Base-by-base conservation (phyloP, 1,284 basidiomycete species). In the Bjerkandera adusta region DNA sequence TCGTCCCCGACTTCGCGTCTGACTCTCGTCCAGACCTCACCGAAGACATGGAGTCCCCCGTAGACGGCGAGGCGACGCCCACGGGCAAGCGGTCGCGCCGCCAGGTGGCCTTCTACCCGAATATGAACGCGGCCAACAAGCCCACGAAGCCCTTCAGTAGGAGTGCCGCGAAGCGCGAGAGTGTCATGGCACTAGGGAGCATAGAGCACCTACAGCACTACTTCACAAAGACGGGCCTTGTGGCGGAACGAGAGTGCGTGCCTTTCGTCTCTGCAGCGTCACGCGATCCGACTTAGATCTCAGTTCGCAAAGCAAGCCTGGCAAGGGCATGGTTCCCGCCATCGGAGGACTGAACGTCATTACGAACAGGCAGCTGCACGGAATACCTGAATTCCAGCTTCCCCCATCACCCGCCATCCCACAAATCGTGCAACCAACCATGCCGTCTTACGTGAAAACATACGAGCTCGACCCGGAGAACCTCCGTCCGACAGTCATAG, bases 191-290 rank as follows among this genome's bases (percentile, higher is more conserved):
- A 0, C 67, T 93, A 16, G 89, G 89, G 22, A 89, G 86, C 61
- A 92, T 93, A 53, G 87, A 91, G 59, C 86, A 92, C 62, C 74
- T 93, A 41, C 90, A 93, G 67, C 85, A 92, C 60, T 90, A 90
- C 61, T 92, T 91, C 57, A 90, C 89, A 5, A 91, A 91, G 76
- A 82, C 85, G 0, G 88, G 88, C 4, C 75, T 90, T 46, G 76
- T 73, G 13, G 76, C 85, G 21, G 84, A 84, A 70, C 78, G 76
- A 63, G 79, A 77, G 88, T 89, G 65, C 64, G 84, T 75, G 38
- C 50, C 20, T 12, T 32, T 30, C 13, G 43, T 38, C 44, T 21
- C 37, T 10, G 27, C 36, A 10, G 36, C 33, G 43, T 43, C 44
- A 40, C 54, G 44, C 36, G 45, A 51, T 49, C 36, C 45, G 48